A percentile compares a stretch with the other conserved stretches of the same genome.
These are phyloP conservation scores for Trichoderma sp. DNA, from an alignment of 2,329 filamentous ascomycete genomes.

Conservation along the genomic window DNA sequence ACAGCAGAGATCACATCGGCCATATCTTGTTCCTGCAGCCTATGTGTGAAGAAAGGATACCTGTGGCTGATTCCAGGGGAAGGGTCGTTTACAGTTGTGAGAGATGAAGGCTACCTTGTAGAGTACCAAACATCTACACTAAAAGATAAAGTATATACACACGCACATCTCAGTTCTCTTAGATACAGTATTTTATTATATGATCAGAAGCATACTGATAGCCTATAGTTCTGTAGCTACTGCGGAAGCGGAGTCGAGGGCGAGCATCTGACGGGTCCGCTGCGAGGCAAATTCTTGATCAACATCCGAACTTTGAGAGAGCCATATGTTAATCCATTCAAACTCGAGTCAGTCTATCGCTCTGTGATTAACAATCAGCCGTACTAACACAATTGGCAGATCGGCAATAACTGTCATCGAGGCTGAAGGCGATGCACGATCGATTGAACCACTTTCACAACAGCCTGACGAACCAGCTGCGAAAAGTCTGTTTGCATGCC, in stretches of 20 bases:
- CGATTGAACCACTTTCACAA: no score
- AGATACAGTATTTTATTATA: background rate
- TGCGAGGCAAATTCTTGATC: conserved; percentile 24
- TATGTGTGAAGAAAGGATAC: conserved; percentile 31
- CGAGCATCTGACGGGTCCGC: conserved; percentile 25
- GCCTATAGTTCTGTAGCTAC: conserved; percentile 28
- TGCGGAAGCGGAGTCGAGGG: conserved; percentile 30
- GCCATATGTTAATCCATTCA: conserved; percentile 25
- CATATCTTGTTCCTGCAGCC: conserved; percentile 25
- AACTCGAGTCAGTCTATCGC: conserved; percentile 22
- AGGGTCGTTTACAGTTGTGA: conserved; percentile 17
- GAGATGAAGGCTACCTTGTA: conserved; percentile 18
- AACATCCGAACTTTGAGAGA: conserved; percentile 27
- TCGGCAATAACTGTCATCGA: background rate
- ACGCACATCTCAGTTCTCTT: background rate
- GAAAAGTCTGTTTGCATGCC: conserved; percentile 27
- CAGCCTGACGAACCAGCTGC: background rate
- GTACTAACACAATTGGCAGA: background rate
- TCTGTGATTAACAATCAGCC: background rate
- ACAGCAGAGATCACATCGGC: conserved; percentile 14
- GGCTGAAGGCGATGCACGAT: background rate
- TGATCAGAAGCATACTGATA: background rate
- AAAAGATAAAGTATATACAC: conserved; percentile 20
- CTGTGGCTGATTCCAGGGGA: conserved; percentile 26
- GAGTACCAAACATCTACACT: conserved; percentile 10